Conservation (phyloP, 2,329 filamentous ascomycete species). For the Fusarium palustre region DNA sequence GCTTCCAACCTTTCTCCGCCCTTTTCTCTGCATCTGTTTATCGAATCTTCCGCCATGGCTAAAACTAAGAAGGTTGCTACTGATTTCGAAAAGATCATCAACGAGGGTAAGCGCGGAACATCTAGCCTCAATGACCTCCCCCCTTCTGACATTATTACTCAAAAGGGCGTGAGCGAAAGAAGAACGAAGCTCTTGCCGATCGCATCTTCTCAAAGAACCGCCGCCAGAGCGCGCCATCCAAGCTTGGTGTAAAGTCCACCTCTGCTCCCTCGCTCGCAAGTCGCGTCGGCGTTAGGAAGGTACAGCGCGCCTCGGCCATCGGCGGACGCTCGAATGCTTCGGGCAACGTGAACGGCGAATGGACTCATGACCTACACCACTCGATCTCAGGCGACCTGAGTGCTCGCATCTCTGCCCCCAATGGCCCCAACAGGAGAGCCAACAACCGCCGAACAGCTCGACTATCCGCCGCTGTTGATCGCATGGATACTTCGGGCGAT, state of each 20-base stretch:
- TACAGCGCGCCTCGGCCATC: slow-evolving; percentile 50
- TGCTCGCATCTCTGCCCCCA: slow-evolving; percentile 59
- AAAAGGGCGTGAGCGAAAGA: slow-evolving; percentile 74
- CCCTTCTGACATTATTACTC: slow-evolving; percentile 1
- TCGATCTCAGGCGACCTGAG: slow-evolving; percentile 58
- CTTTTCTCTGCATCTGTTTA: background rate
- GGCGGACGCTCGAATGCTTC: slow-evolving; percentile 35
- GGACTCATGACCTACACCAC: slow-evolving; percentile 77
- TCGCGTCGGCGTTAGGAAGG: slow-evolving; percentile 80
- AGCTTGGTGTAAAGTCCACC: slow-evolving; percentile 54
- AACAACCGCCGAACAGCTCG: slow-evolving; percentile 50
- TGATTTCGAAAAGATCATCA: slow-evolving; percentile 68
- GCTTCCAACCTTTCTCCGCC: background rate
- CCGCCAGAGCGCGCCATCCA: slow-evolving; percentile 66
- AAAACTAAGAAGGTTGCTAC: slow-evolving; percentile 56
- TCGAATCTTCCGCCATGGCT: background rate
- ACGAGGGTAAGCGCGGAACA: slow-evolving; percentile 57
- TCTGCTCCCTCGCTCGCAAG: slow-evolving; percentile 72
- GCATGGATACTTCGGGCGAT: slow-evolving; percentile 52
- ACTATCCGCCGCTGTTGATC: slow-evolving; percentile 60
- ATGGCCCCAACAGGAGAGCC: slow-evolving; percentile 40
- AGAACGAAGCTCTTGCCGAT: slow-evolving; percentile 77
- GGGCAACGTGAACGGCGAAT: slow-evolving; percentile 73
- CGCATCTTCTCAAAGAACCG: slow-evolving; percentile 75
- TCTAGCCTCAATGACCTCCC: background rate